Conservation (phyloP, 129 eudicot species). For the Artemisia annua region DNA sequence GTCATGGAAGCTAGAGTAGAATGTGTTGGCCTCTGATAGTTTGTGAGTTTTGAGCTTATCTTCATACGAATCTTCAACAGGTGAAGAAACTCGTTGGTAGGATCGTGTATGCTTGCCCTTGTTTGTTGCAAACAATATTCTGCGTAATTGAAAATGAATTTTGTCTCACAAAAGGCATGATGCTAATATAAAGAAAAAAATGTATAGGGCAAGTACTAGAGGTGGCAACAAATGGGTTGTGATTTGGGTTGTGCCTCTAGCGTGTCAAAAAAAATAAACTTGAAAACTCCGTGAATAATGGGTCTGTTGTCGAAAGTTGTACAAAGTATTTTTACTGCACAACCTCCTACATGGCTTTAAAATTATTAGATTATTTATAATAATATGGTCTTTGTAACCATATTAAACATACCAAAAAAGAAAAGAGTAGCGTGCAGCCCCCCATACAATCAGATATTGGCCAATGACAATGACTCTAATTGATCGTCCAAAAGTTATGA, state of each 20-base stretch:
- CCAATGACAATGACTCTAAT: constrained; percentile 1
- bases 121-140: background rate
- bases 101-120: constrained; percentile 13
- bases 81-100: constrained; percentile 31
- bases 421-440: too few relatives aligned
- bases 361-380: background rate
- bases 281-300: background rate
- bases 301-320: background rate
- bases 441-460: background rate
- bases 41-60: constrained; percentile 15
- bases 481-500: background rate
- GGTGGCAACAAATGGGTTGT: background rate
- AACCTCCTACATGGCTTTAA: background rate
- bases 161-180: background rate
- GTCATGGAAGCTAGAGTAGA: constrained; percentile 71
- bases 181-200: background rate
- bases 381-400: background rate
- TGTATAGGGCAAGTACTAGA: background rate
- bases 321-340: background rate
- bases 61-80: constrained; percentile 22
- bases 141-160: background rate
- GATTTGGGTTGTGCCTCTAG: background rate
- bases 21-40: constrained; percentile 51
- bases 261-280: background rate
- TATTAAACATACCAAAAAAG: background rate